Base-by-base conservation (phyloP, 2,329 filamentous ascomycete species). In the Neonectria ditissima region DNA sequence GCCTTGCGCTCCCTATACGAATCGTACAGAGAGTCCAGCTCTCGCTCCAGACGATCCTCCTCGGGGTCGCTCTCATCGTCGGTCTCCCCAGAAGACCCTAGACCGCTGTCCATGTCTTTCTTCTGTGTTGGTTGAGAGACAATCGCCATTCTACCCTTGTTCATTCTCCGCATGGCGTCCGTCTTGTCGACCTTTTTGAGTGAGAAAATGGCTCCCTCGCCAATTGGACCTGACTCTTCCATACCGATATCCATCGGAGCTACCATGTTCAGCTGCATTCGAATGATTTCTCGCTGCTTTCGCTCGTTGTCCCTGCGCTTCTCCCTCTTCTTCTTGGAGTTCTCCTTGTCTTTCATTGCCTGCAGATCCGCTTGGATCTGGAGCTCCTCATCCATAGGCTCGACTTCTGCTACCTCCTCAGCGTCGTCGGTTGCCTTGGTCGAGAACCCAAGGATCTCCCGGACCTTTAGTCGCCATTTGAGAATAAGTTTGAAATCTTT, bases 231-330 rank as follows among this genome's bases (percentile, higher is more conserved):
- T 24, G 87, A 81, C 79, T 96, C 93, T 76, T 97, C 96, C 81
- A 97, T 87, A 74, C 96, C 96, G 67, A 99, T 97, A 68, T 99
- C 96, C 84, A 93, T 96, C 8, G 96, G 96, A 1, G 94, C 92
- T 2, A 91, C 91, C 96, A 99, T 99, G 81, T 97, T 91, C 83
- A 99, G 89, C 79, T 99, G 96, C 91, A 99, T 91, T 34, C 96
- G 90, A n/a, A 97, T 86, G 64, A 98, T 93, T 69, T 98, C 96
- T 71, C 92, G 96, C 71, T 96, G 92, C 80, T 97, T 98, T 78
- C 89, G 89, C 79, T 99, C 96, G 69, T 99, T 99, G 64, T 97
- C 94, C 72, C 87, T 92, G 68, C 94, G 87, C 70, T 91, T 89
- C 73, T 97, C 92, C 72, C 93, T 91, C 81, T 94, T 97, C 79